These are phyloP conservation scores for Wickerhamomyces canadensis DNA, from an alignment of 805 yeast species.

Conservation along the genomic window DNA sequence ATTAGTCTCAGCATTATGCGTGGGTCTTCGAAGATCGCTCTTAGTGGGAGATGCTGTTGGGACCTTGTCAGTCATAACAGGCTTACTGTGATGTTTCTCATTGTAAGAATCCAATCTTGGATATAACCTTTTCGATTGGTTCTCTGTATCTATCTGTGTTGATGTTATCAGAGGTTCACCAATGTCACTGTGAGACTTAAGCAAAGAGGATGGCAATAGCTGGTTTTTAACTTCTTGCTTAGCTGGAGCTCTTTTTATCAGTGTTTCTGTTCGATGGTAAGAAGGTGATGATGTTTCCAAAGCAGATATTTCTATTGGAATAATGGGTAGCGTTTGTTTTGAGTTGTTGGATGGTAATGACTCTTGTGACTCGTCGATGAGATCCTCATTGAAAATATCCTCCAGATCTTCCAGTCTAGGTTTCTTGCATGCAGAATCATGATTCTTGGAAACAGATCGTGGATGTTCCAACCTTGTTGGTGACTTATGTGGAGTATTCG, in stretches of 20 bases:
- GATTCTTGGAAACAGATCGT: too few species aligned
- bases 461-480: too few species aligned
- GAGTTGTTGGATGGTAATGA: not conserved
- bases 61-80: slow-evolving; percentile 3
- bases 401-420: slow-evolving; percentile 5
- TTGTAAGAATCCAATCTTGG: slow-evolving; percentile 7
- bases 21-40: too few species aligned
- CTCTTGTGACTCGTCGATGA: slow-evolving; percentile 1
- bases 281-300: slow-evolving; percentile 24
- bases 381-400: slow-evolving; percentile 7
- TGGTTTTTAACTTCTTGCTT: not conserved
- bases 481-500: too few species aligned
- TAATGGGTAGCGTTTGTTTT: too few species aligned
- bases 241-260: slow-evolving; percentile 3
- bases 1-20: too few species aligned
- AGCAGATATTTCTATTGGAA: slow-evolving; percentile 10
- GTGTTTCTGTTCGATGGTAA: slow-evolving; percentile 22
- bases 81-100: slow-evolving; percentile 2
- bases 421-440: not conserved
- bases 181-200: not conserved
- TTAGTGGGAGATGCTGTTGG: not conserved
- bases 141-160: slow-evolving; percentile 13
- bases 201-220: not conserved
- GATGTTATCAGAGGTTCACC: slow-evolving; percentile 4
- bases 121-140: slow-evolving; percentile 18